Conservation (phyloP, 2,329 filamentous ascomycete species). For the Diaporthe citriasiana region DNA sequence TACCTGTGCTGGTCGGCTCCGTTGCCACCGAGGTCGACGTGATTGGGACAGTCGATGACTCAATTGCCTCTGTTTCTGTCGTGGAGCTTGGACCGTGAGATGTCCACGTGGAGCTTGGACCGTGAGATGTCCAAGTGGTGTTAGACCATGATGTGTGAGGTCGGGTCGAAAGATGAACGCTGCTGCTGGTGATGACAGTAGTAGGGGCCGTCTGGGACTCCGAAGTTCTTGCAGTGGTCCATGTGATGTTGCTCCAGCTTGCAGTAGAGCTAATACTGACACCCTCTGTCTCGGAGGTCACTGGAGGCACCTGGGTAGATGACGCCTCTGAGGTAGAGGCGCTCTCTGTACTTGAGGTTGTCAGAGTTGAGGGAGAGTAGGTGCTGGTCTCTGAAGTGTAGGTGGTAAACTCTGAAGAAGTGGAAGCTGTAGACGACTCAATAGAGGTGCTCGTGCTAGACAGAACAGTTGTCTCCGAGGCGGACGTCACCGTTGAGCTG, state of each 20-base stretch:
- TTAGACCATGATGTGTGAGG: constrained; percentile 26
- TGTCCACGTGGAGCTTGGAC: constrained; percentile 32
- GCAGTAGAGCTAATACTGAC: constrained; percentile 18
- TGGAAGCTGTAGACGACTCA: not conserved
- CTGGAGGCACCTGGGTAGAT: not conserved
- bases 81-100: constrained; percentile 25
- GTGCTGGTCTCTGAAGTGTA: not conserved
- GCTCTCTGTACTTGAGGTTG: constrained; percentile 4
- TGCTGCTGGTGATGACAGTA: constrained; percentile 20
- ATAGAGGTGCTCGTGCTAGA: constrained; percentile 8
- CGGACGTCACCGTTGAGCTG: not conserved
- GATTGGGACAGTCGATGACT: not conserved
- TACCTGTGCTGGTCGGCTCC: constrained; percentile 12
- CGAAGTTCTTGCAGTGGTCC: constrained; percentile 5
- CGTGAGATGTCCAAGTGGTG: constrained; percentile 33
- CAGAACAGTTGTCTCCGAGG: not conserved
- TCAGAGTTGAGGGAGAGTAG: constrained; percentile 11
- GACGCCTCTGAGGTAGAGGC: not conserved
- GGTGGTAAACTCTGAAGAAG: not conserved
- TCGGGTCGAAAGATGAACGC: constrained; percentile 29
- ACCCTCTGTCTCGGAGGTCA: not conserved
- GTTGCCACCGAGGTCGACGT: constrained; percentile 34
- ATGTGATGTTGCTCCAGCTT: constrained; percentile 15
- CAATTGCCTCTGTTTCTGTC: not conserved
- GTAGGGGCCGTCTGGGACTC: constrained; percentile 20